Evolutionary conservation across 163 green algal species (phyloP).

Genomic region (Prototheca wickerhamii): DNA sequence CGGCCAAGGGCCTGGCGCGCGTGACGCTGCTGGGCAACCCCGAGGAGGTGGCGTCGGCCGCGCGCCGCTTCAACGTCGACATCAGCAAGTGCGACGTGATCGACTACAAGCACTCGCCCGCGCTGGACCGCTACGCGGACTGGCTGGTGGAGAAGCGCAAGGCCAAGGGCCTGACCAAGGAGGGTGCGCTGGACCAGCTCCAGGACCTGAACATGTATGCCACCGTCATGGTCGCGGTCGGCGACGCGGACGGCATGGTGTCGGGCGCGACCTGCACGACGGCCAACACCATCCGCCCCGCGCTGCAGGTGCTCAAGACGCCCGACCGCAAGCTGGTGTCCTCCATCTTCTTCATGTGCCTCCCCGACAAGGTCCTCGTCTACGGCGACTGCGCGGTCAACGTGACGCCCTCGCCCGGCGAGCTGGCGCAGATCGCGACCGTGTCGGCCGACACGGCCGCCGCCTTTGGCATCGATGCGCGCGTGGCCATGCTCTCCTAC

Average conservation of each 20-base stretch:
- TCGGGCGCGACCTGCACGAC: slow-evolving; percentile 77
- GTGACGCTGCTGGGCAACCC: slow-evolving; percentile 66
- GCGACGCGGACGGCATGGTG: slow-evolving; percentile 75
- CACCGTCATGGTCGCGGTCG: slow-evolving; percentile 65
- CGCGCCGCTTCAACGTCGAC: slow-evolving; percentile 52
- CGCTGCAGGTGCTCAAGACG: slow-evolving; percentile 64
- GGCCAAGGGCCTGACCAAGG: slow-evolving; percentile 64
- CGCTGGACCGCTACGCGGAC: slow-evolving; percentile 41
- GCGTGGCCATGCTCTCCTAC: slow-evolving; percentile 89
- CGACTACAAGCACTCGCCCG: slow-evolving; percentile 33
- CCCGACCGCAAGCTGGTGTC: slow-evolving; percentile 56
- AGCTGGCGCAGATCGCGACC: slow-evolving; percentile 70
- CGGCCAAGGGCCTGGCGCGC: slow-evolving; percentile 44
- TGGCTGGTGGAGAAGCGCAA: slow-evolving; percentile 57
- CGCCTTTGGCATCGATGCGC: slow-evolving; percentile 74
- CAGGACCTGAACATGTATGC: slow-evolving; percentile 71
- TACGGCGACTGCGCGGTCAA: slow-evolving; percentile 91
- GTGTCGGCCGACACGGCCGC: slow-evolving; percentile 50
- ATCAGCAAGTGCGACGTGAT: slow-evolving; percentile 39
- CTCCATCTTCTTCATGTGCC: slow-evolving; percentile 93
- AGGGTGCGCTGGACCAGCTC: slow-evolving; percentile 50
- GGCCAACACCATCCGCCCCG: slow-evolving; percentile 78
- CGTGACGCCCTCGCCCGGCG: slow-evolving; percentile 50
- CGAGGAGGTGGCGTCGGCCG: slow-evolving; percentile 30
- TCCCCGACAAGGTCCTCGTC: slow-evolving; percentile 79